Percentiles rank a stretch among this genome's conserved stretches.
Conservation (phyloP, 257 asterid genomes). For the Voacanga thouarsii region DNA sequence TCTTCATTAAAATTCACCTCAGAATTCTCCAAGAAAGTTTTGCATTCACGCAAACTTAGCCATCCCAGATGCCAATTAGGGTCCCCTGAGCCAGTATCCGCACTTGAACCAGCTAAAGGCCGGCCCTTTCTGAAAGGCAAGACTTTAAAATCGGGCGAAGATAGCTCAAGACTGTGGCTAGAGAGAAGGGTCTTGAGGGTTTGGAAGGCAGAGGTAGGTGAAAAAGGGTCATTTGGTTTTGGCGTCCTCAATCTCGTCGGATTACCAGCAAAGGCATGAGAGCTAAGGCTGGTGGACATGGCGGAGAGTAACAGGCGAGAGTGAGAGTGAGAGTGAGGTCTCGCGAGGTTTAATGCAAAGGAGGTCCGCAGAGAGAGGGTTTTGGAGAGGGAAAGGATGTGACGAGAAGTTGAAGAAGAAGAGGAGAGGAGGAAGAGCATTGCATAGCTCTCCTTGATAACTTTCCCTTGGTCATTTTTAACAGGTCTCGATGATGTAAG, state of each 20-base stretch:
- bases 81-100: constrained; percentile 28
- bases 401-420: constrained; percentile 12
- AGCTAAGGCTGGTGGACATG: constrained; percentile 38
- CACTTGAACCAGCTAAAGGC: constrained; percentile 61
- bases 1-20: constrained; percentile 63
- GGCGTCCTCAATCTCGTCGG: constrained; percentile 62
- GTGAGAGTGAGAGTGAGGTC: neutral
- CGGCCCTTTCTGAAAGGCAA: constrained; percentile 85
- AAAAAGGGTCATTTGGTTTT: constrained; percentile 55
- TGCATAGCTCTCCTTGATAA: constrained; percentile 10
- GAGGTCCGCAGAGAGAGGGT: neutral
- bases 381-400: constrained; percentile 19
- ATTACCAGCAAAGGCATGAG: constrained; percentile 81
- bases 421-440: constrained; percentile 26
- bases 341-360: neutral
- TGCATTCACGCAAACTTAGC: constrained; percentile 71
- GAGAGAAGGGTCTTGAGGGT: constrained; percentile 60
- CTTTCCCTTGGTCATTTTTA: neutral
- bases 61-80: constrained; percentile 77
- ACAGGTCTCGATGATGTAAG: constrained; percentile 5
- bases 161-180: constrained; percentile 33
- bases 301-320: constrained; percentile 11
- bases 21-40: constrained; percentile 51
- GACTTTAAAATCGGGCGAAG: constrained; percentile 64
- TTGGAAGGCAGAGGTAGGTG: constrained; percentile 70